phyloP scores from a whole-genome alignment of 345 rosid species.

The Gossypium sturtianum region DNA sequence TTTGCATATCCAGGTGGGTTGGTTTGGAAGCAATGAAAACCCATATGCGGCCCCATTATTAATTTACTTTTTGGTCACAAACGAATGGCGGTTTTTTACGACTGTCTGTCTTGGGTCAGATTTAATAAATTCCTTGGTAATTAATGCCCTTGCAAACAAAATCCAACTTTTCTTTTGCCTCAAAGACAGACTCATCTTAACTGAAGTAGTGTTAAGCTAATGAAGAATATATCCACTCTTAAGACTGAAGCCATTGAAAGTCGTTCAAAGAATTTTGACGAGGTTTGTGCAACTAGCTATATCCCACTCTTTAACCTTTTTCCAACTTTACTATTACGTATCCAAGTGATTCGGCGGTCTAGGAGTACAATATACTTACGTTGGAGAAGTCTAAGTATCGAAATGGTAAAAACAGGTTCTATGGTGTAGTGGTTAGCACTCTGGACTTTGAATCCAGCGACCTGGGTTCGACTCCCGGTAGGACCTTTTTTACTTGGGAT shows the following conservation, averaged over 20 bases:
- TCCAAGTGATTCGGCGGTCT: background rate
- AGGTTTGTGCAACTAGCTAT: background rate
- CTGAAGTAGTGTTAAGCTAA: no score
- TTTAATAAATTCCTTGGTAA: background rate
- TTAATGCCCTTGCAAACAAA: no score
- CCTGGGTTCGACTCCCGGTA: constrained; percentile 99
- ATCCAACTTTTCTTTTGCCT: no score
- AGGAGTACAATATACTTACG: no score
- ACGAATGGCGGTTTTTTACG: background rate
- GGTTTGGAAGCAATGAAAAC: background rate
- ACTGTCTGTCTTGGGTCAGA: background rate
- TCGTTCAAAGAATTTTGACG: background rate
- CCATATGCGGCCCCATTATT: background rate
- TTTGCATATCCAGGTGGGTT: no score
- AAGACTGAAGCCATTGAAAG: background rate
- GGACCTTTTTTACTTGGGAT: constrained; percentile 29
- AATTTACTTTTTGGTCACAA: background rate
- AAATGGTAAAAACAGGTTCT: constrained; percentile 34
- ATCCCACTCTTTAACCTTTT: background rate
- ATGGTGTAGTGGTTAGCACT: constrained; percentile 99
- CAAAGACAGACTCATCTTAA: no score
- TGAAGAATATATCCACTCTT: background rate
- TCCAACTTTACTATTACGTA: background rate
- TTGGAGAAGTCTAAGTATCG: no score
- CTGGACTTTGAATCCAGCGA: constrained; percentile 99